Conservation (phyloP, 208 protist genomes). For the Acanthamoeba sp. region DNA sequence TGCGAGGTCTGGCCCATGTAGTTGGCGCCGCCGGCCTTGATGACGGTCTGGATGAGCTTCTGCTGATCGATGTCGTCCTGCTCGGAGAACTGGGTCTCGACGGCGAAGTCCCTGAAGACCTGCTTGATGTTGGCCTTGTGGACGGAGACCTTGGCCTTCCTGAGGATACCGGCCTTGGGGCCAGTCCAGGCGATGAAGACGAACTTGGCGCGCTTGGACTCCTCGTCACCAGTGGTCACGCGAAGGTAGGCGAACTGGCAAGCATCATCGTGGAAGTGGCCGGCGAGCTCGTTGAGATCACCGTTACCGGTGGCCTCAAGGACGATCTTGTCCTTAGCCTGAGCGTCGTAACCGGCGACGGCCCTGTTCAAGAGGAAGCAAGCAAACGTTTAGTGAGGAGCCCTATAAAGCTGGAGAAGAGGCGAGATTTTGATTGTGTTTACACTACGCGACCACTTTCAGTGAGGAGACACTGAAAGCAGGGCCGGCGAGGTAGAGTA, state of each 20-base stretch:
- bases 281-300: conserved; percentile 73
- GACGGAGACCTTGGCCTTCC: conserved; percentile 81
- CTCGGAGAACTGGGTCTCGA: conserved; percentile 73
- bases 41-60: conserved; percentile 76
- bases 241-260: conserved; percentile 82
- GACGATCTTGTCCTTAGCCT: conserved; percentile 71
- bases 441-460: not conserved
- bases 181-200: conserved; percentile 88
- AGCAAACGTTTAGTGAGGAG: no score
- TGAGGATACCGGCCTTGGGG: conserved; percentile 79
- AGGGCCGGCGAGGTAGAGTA: not conserved
- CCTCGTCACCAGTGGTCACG: conserved; percentile 83
- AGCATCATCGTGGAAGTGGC: conserved; percentile 73
- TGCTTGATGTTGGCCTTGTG: conserved; percentile 84
- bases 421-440: not conserved
- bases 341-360: conserved; percentile 77
- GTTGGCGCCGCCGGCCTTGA: conserved; percentile 87
- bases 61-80: conserved; percentile 78
- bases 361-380: conserved; percentile 64
- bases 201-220: conserved; percentile 87
- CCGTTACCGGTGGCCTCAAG: conserved; percentile 73
- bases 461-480: conserved; percentile 4
- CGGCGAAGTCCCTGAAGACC: conserved; percentile 78
- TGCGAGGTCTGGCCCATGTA: conserved; percentile 78
- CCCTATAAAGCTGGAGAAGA: no score